Conservation (phyloP, 768 basidiomycete species). For the Auriscalpium vulgare region DNA sequence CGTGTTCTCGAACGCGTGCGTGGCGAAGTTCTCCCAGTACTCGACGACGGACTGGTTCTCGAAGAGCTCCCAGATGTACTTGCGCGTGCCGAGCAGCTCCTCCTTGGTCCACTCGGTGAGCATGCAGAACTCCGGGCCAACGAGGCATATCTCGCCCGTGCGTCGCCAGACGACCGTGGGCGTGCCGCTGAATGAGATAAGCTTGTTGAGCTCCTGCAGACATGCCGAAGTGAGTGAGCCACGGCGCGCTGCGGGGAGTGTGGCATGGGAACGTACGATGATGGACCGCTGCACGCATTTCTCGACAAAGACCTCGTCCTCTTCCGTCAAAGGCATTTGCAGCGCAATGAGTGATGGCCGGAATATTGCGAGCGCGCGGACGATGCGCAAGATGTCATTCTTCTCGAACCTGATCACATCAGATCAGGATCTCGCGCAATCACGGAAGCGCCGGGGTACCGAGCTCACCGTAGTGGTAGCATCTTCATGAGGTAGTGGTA, state of each 20-base stretch:
- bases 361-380: slow-evolving; percentile 89
- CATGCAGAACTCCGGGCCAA: slow-evolving; percentile 93
- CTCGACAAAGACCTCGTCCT: slow-evolving; percentile 96
- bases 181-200: slow-evolving; percentile 94
- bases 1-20: slow-evolving; percentile 96
- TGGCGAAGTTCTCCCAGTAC: slow-evolving; percentile 95
- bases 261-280: slow-evolving; percentile 45
- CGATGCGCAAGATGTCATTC: slow-evolving; percentile 89
- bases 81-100: slow-evolving; percentile 57
- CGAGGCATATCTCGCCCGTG: slow-evolving; percentile 96
- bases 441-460: not conserved
- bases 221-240: slow-evolving; percentile 3
- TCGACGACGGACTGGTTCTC: slow-evolving; percentile 93
- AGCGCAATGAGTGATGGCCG: slow-evolving; percentile 95
- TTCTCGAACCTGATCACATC: slow-evolving; percentile 71
- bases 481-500: slow-evolving; percentile 97
- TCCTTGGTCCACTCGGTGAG: slow-evolving; percentile 86
- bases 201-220: slow-evolving; percentile 84
- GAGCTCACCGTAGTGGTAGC: slow-evolving; percentile 71
- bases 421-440: not conserved
- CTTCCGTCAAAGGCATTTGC: slow-evolving; percentile 94
- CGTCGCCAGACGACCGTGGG: slow-evolving; percentile 97
- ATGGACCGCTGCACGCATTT: slow-evolving; percentile 91
- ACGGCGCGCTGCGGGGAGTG: slow-evolving; percentile 1
- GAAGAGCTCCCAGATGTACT: slow-evolving; percentile 78